Evolutionary conservation across 2,329 filamentous ascomycete genomes (phyloP), one percentile per base, ranked within the genome.

Genomic region (Penicillium sp.): DNA sequence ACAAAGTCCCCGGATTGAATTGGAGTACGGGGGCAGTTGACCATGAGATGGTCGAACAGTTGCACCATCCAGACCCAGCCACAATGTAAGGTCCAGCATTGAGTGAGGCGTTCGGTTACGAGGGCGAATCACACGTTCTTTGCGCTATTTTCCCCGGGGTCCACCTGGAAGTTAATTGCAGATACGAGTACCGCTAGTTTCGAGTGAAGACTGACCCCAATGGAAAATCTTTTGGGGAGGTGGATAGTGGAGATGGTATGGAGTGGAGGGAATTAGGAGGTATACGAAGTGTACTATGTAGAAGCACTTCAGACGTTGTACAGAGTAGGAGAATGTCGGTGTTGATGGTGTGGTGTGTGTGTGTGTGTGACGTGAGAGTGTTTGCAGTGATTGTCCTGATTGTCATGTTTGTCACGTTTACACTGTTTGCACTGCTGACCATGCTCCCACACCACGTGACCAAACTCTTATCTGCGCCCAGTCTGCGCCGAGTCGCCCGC

Each of bases 71-170:
- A 32, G 27, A 45, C 38, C 36, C 38, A 40, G 38, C 38, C 18
- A 40, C 18, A 40, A 9, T 6, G 21, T 16, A n/a, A 38, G 18
- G 10, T 8, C 39, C 29, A 36, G 32, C 24, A 34, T 13, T 27
- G 11, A 22, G 8, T 45, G n/a, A 50, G 39, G 27, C 32, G 34
- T 36, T 49, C 42, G 42, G 55, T 10, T 24, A 43, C 2, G 14
- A 18, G 11, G 21, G 22, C 57, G 40, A 59, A 56, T 59, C 55
- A 56, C 22, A 31, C 27, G 16, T 18, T 11, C 14, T 7, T 27
- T 49, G 43, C 43, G 50, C 9, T 50, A 42, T 21, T 44, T 49
- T 48, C 22, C 16, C 22, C 39, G 40, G 47, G 43, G 24, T 27
- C 24, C 24, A 27, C 24, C 24, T 27, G 24, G 24, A 27, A 27